Evolutionary conservation across 495 filamentous ascomycete species (phyloP), one percentile per base, ranked within the genome.

Genomic region (Corynascus novoguineensis): DNA sequence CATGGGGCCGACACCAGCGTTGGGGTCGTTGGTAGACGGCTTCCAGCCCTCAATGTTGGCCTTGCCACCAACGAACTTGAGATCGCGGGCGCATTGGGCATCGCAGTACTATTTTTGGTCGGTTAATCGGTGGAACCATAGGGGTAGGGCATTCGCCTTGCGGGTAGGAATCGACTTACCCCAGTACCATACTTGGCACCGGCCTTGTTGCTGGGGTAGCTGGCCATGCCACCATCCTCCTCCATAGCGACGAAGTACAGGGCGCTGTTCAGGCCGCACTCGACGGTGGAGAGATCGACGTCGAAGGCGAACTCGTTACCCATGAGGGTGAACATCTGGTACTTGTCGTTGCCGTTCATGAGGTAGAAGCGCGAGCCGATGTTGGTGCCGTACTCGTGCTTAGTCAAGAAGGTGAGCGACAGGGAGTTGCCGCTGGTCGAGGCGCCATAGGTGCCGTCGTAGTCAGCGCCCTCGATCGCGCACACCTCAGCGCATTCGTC

Each of bases 251-350:
- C 75, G 54, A 84, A 81, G 72, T 83, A 84, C 3, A 84, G 72
- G 19, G 81, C 81, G 27, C 75, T 74, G 67, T 83, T 84, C 25
- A 84, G 60, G 48, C 81, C 81, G 60, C 81, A 84, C 55, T 66
- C 64, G 41, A 59, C 66, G 54, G 71, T 77, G 15, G 75, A 79
- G 4, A 83, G 73, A 59, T 84, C 81, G 49, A 84, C 81, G 55
- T 82, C 80, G 59, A 84, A 83, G 55, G 78, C 66, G 68, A 84
- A 82, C 70, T 84, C 81, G 67, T 79, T 79, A 69, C 74, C 74
- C 71, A 73, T 66, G 12, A 83, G 74, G 35, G 74, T 76, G 71
- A 83, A 82, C 70, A 78, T 81, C 68, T 82, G 70, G 70, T 84
- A 83, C 63, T 78, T 78, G 68, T 67, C 66, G 32, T 64, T 64